Base-by-base conservation (phyloP, 2,329 filamentous ascomycete species). In the Keithomyces neogunnii region DNA sequence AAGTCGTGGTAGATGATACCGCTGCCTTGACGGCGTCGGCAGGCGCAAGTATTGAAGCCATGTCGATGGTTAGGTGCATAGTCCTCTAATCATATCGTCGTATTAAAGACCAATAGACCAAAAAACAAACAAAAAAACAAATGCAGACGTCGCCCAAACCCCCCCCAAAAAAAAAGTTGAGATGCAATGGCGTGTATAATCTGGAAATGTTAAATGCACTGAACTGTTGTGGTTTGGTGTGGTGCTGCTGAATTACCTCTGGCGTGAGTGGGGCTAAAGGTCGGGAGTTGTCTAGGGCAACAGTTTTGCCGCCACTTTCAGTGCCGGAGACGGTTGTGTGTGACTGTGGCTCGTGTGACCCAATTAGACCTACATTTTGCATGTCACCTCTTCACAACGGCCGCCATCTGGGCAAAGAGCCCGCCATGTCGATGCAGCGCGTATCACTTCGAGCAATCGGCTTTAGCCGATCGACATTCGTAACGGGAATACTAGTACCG, bases 1-100 rank as follows among this genome's bases (percentile, higher is more conserved):
- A 83, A 58, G 73, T 80, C 45, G 74, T 66, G 10, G 72, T 71
- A 50, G 74, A 78, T 55, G 74, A 68, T 56, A 82, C 67, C 42
- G 78, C 77, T 54, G 69, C 68, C 61, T 80, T 82, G 60, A 81
- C 73, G 54, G 76, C 71, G 55, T 77, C 73, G 60, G 62, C 63
- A 58, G 73, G 72, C 57, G 63, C 62, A 56, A 70, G 67, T 61
- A 68, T 56, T 54, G 73, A 69, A 68, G 70, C 65, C 73, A 77
- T 76, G 53, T 58, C 56, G 53, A 56, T 56, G 57, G 58, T 62
- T 51, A 48, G 62, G 56, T 58, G 58, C 51, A 51, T 55, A 50
- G 54, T 46, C 47, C 58, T 48, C 47, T 64, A 63, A 63, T 56
- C 67, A 68, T 71, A 55, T 61, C 63, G 60, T 63, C 62, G 55